phyloP scores from a whole-genome alignment of 164 flowering plant species.

The Paratinospora sagittata region DNA sequence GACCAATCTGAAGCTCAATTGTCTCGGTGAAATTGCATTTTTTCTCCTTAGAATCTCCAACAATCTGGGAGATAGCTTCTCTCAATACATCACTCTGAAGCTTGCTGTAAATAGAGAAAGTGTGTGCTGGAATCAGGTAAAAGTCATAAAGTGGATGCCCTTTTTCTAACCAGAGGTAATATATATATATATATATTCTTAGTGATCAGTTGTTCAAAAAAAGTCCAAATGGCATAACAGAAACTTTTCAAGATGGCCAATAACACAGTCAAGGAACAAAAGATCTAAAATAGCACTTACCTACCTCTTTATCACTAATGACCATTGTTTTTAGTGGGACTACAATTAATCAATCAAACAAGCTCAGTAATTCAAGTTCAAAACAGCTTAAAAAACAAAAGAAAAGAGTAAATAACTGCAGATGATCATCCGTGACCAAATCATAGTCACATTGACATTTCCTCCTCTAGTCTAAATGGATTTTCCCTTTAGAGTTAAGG shows the following conservation, averaged over 20 bases:
- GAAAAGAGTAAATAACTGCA: too few relatives aligned
- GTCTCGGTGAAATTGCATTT: conserved; percentile 61
- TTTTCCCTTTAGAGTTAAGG: too few relatives aligned
- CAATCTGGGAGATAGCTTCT: conserved; percentile 48
- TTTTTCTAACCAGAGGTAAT: not conserved
- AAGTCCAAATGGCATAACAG: not conserved
- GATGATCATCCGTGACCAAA: too few relatives aligned
- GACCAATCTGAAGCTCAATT: conserved; percentile 74
- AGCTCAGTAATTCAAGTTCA: too few relatives aligned
- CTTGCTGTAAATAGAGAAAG: conserved; percentile 40
- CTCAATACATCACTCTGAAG: conserved; percentile 62
- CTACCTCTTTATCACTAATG: too few relatives aligned
- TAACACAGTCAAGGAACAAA: not conserved
- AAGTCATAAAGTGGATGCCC: not conserved
- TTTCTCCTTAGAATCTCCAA: conserved; percentile 37
- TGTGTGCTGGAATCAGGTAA: not conserved
- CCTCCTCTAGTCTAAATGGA: too few relatives aligned
- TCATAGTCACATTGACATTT: too few relatives aligned
- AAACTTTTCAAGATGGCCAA: not conserved
- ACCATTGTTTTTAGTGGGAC: too few relatives aligned
- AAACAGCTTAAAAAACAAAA: too few relatives aligned
- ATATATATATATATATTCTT: not conserved
- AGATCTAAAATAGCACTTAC: too few relatives aligned
- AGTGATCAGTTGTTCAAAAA: not conserved
- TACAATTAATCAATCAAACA: too few relatives aligned